Percentiles rank a stretch among this genome's conserved stretches.
Conservation (phyloP, 202 grass and related monocot species). For the Panicum virgatum region DNA sequence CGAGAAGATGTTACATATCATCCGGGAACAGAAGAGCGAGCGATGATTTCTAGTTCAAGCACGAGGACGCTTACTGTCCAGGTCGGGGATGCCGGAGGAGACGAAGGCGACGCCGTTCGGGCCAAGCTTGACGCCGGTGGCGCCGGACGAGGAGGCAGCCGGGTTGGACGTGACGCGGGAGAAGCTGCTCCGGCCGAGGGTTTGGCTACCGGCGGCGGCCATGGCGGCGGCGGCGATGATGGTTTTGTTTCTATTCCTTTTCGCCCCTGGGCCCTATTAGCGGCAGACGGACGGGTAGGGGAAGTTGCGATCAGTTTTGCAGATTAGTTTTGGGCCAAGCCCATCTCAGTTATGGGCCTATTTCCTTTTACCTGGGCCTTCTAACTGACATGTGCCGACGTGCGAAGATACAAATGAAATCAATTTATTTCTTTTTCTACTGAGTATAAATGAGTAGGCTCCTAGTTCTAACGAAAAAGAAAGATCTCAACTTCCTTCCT, state of each 20-base stretch:
- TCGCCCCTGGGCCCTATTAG: neutral
- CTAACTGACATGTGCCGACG: too few relatives aligned
- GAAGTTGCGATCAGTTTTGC: too few relatives aligned
- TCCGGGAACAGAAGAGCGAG: neutral
- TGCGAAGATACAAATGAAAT: too few relatives aligned
- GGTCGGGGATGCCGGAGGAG: conserved; percentile 89
- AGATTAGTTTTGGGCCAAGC: conserved; percentile 20
- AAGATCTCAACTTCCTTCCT: too few relatives aligned
- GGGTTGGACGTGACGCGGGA: conserved; percentile 44
- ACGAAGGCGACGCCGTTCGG: conserved; percentile 60
- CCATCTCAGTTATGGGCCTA: neutral
- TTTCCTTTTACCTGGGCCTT: neutral
- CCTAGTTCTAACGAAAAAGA: too few relatives aligned
- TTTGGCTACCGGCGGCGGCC: conserved; percentile 38
- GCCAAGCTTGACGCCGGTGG: conserved; percentile 64
- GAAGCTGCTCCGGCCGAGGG: conserved; percentile 71
- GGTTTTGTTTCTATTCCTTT: neutral
- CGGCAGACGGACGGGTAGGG: neutral
- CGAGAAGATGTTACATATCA: neutral
- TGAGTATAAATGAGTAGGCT: too few relatives aligned
- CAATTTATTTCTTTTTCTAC: too few relatives aligned
- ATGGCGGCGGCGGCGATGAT: neutral
- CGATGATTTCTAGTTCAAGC: neutral
- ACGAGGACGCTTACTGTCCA: conserved; percentile 57
- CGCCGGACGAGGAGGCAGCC: conserved; percentile 13